phyloP scores from a whole-genome alignment of 2,329 filamentous ascomycete genomes.

The Furcasterigmium furcatum region DNA sequence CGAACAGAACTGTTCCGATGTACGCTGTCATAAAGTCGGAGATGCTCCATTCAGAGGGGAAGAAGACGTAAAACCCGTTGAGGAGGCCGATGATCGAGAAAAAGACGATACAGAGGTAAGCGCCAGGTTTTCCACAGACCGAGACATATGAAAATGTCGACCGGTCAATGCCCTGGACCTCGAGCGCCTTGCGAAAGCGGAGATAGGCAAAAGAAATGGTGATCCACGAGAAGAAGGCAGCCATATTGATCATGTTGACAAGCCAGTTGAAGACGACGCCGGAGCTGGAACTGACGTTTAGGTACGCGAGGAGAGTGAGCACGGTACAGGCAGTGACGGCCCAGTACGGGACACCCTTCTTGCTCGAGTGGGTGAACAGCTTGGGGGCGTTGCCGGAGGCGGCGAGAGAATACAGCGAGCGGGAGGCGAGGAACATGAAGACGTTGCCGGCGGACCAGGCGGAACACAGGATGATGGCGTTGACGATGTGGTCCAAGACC shows the following conservation, averaged over 20 bases:
- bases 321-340: constrained; percentile 45
- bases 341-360: constrained; percentile 32
- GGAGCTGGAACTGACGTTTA: constrained; percentile 53
- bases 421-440: constrained; percentile 27
- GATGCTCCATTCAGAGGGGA: constrained; percentile 51
- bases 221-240: constrained; percentile 51
- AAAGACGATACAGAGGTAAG: constrained; percentile 47
- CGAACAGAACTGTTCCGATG: constrained; percentile 59
- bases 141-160: not conserved
- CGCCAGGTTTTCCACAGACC: constrained; percentile 48
- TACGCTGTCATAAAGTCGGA: constrained; percentile 61
- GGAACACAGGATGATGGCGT: constrained; percentile 33
- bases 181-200: constrained; percentile 50
- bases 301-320: constrained; percentile 60
- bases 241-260: constrained; percentile 49
- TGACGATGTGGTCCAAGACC: constrained; percentile 61
- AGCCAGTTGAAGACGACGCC: constrained; percentile 62
- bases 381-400: constrained; percentile 47
- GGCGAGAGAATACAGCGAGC: constrained; percentile 48
- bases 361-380: constrained; percentile 21
- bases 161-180: constrained; percentile 33
- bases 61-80: constrained; percentile 65
- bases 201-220: constrained; percentile 53
- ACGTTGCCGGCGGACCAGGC: constrained; percentile 29
- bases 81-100: constrained; percentile 53